These are phyloP conservation scores for Euphorbia tirucalli DNA, from an alignment of 345 rosid genomes.

Conservation along the genomic window DNA sequence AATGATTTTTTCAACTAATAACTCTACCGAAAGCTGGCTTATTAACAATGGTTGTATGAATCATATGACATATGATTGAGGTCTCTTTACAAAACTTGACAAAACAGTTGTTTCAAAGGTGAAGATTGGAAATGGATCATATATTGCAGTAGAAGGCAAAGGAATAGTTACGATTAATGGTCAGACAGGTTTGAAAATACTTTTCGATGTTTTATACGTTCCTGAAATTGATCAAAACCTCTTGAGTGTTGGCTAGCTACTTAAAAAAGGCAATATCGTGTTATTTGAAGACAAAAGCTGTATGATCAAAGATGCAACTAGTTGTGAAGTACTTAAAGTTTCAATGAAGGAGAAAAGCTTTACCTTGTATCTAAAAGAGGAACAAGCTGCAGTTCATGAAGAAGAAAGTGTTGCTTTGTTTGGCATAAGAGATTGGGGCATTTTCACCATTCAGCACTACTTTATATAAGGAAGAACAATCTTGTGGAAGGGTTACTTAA, in stretches of 20 bases:
- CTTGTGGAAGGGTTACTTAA: slow-evolving; percentile 2
- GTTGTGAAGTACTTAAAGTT: not conserved
- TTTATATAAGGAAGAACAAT: slow-evolving; percentile 12
- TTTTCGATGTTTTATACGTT: too few relatives aligned
- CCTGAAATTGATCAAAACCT: not conserved
- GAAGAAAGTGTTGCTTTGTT: not conserved
- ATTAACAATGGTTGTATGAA: not conserved
- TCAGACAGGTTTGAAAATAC: too few relatives aligned
- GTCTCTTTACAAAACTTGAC: not conserved
- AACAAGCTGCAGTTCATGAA: not conserved
- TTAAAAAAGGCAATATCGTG: not conserved
- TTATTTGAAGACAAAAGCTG: not conserved
- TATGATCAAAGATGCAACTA: not conserved
- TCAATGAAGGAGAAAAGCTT: not conserved
- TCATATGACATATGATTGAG: not conserved
- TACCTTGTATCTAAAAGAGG: not conserved
- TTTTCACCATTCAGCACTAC: not conserved
- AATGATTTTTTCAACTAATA: not conserved
- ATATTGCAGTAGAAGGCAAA: too few relatives aligned
- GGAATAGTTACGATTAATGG: too few relatives aligned
- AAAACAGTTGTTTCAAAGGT: too few relatives aligned
- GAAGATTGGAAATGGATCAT: too few relatives aligned
- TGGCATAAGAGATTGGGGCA: not conserved
- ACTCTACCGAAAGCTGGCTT: too few relatives aligned
- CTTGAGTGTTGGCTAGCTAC: too few relatives aligned